A percentile compares a stretch with the other conserved stretches of the same genome.
Evolutionary conservation across 2,329 filamentous ascomycete species (phyloP).

Genomic region (Stemphylium lycopersici): DNA sequence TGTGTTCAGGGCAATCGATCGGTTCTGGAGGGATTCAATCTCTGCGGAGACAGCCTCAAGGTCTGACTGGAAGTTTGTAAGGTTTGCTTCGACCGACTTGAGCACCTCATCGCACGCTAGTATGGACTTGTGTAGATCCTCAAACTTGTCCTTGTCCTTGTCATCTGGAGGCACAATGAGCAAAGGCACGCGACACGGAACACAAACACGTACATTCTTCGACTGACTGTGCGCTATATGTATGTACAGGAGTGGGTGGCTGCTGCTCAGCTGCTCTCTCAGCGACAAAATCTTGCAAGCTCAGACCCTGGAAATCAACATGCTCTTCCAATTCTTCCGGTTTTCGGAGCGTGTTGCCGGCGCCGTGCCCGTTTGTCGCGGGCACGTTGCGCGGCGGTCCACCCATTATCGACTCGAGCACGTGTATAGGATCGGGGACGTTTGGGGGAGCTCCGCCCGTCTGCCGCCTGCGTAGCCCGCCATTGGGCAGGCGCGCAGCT

Average conservation of each 20-base stretch:
- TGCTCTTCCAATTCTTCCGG: slow-evolving; percentile 63
- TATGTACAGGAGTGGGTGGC: slow-evolving; percentile 50
- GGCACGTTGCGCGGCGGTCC: slow-evolving; percentile 40
- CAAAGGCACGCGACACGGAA: slow-evolving; percentile 24
- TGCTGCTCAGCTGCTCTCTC: slow-evolving; percentile 40
- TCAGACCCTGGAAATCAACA: slow-evolving; percentile 79
- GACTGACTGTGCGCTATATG: slow-evolving; percentile 65
- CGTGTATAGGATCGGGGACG: slow-evolving; percentile 71
- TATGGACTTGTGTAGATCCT: slow-evolving; percentile 90
- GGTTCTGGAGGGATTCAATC: slow-evolving; percentile 89
- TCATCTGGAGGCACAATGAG: slow-evolving; percentile 63
- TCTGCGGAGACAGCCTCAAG: slow-evolving; percentile 90
- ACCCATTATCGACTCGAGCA: slow-evolving; percentile 68
- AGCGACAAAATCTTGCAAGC: slow-evolving; percentile 72
- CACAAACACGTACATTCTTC: slow-evolving; percentile 70
- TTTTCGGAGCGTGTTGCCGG: slow-evolving; percentile 46
- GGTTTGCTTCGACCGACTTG: slow-evolving; percentile 88
- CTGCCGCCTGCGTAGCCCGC: slow-evolving; percentile 69
- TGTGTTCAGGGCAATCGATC: slow-evolving; percentile 81
- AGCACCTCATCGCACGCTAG: slow-evolving; percentile 89
- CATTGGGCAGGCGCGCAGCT: slow-evolving; percentile 69
- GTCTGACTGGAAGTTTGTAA: slow-evolving; percentile 92
- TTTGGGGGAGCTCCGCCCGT: slow-evolving; percentile 58
- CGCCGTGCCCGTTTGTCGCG: slow-evolving; percentile 15
- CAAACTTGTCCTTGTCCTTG: slow-evolving; percentile 80